Evolutionary conservation across 495 filamentous ascomycete species (phyloP), one percentile per base, ranked within the genome.

Genomic region (Sabuloglossum arenarium): DNA sequence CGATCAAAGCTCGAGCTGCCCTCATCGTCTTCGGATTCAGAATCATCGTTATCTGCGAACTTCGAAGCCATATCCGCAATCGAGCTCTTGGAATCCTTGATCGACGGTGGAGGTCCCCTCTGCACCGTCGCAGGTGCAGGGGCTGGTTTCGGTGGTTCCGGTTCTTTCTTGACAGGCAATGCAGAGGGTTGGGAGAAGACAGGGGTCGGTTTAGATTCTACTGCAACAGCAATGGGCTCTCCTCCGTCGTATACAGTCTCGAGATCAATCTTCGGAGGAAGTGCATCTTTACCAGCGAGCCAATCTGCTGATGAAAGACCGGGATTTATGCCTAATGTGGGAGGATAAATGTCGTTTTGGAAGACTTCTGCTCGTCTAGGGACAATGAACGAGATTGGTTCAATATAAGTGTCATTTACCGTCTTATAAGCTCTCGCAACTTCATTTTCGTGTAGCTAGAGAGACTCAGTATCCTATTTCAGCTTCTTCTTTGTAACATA

Each of bases 331-430:
- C 90, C 89, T 59, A 73, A 68, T 6, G 85, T 79, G 2, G 90
- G 87, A 19, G 89, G 93, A 65, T 86, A 98, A 62, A 98, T 96
- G 63, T 98, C 91, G 51, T 85, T 85, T 70, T 98, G 91, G 78
- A 97, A 98, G 50, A 81, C 85, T 69, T 98, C 91, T n/a, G 91
- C 85, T 39, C 88, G 77, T 28, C 91, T 84, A 52, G 93, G 93
- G 0, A 96, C 91, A 55, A 94, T 90, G 70, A 98, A 98, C 0
- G 93, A 95, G 63, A 98, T 83, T 10, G 91, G 91, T 65, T 98
- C 90, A 62, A 98, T 87, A 67, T 93, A 94, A 10, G 73, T 68
- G 67, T 98, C 93, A 64, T 88, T 90, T 64, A 96, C 84, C 0
- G 89, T 96, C 77, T 97, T 97, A 77, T 84, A 98, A 46, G 84